Evolutionary conservation across 768 basidiomycete species (phyloP).

Genomic region (Tremella yokohamensis): DNA sequence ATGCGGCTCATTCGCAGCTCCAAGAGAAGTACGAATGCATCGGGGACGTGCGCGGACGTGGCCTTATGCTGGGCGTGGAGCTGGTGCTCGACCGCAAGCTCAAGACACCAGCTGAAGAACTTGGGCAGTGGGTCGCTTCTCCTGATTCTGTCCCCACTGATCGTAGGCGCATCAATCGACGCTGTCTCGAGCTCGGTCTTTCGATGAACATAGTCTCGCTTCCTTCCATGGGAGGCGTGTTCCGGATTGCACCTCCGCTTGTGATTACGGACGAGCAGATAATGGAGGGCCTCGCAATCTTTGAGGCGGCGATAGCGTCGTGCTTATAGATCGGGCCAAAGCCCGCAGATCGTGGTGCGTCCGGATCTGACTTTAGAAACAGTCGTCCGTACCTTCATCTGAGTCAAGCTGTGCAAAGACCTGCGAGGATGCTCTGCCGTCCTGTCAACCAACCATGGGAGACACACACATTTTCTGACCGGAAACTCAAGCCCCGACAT

Average conservation of each 20-base stretch:
- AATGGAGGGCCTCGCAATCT: slow-evolving; percentile 16
- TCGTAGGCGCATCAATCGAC: no score
- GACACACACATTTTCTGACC: no score
- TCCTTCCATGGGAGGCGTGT: slow-evolving; percentile 18
- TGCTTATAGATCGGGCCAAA: no score
- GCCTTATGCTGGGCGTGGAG: slow-evolving; percentile 29
- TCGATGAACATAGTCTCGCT: slow-evolving; percentile 26
- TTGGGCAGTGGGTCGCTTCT: no score
- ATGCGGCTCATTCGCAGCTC: slow-evolving; percentile 7
- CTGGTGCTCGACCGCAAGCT: slow-evolving; percentile 6
- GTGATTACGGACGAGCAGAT: slow-evolving; percentile 21
- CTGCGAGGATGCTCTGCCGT: no score
- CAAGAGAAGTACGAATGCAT: slow-evolving; percentile 29
- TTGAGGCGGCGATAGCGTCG: slow-evolving; percentile 6
- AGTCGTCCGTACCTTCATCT: no score
- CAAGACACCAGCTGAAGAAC: neutral
- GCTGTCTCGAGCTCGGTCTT: slow-evolving; percentile 22
- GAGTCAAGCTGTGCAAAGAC: no score
- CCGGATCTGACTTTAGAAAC: no score
- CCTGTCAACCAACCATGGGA: no score
- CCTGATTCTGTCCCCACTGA: no score
- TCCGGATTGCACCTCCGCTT: slow-evolving; percentile 30
- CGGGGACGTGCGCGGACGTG: slow-evolving; percentile 29
- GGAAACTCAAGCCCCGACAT: no score
- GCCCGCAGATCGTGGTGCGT: no score